Evolutionary conservation across 2,329 filamentous ascomycete species (phyloP).

Genomic region (Monilinia fructicola): DNA sequence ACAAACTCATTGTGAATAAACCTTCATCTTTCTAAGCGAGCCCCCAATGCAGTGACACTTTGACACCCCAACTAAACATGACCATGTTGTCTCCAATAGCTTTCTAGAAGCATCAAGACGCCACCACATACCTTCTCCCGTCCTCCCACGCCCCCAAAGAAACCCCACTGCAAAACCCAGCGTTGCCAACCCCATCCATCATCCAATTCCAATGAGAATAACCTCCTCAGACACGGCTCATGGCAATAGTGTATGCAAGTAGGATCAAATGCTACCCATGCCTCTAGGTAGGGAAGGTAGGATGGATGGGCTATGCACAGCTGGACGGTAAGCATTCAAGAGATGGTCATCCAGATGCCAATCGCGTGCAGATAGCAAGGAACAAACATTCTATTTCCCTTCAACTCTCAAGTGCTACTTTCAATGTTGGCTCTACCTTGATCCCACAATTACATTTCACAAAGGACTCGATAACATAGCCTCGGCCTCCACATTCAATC

Average conservation of each 20-base stretch:
- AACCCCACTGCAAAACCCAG: not conserved
- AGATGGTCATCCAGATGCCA: not conserved
- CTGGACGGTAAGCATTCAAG: not conserved
- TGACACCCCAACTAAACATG: not conserved
- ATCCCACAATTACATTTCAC: not conserved
- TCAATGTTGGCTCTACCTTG: not conserved
- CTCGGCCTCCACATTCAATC: too few species aligned
- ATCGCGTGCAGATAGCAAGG: not conserved
- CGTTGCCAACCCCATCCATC: not conserved
- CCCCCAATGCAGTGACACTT: not conserved
- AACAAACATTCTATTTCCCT: not conserved
- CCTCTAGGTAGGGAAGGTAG: not conserved
- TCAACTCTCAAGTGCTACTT: not conserved
- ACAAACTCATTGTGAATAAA: not conserved
- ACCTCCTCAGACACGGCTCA: not conserved
- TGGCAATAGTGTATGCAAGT: not conserved
- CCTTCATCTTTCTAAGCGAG: constrained; percentile 5
- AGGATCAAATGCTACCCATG: not conserved
- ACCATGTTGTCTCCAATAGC: not conserved
- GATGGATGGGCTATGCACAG: not conserved
- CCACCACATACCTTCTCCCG: not conserved
- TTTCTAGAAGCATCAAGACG: not conserved
- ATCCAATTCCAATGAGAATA: too few species aligned
- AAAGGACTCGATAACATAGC: not conserved
- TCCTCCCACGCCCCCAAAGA: not conserved